Evolutionary conservation across 2,329 filamentous ascomycete genomes (phyloP), one percentile per base, ranked within the genome.

Genomic region (Aspergillus ochraceoroseus): DNA sequence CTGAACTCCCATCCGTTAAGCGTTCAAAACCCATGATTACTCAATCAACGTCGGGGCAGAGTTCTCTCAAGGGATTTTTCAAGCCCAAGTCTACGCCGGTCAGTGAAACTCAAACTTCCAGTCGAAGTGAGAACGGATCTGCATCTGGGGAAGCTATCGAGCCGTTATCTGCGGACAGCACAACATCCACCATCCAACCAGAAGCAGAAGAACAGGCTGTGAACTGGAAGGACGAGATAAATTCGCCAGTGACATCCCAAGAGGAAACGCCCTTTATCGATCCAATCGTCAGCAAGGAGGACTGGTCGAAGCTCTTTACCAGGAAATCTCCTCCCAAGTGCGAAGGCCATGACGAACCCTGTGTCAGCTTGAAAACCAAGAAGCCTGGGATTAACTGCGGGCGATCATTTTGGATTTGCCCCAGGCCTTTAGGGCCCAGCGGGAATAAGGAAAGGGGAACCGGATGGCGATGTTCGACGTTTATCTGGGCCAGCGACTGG

Each of bases 401-500:
- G 0, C 67, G 80, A 17, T 73, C 74, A 6, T 84, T 83, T 57
- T 84, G 77, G 77, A 80, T 82, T 56, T 84, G 80, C 56, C 62
- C 76, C 60, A 66, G 90, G 73, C 92, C 92, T 3, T 67, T 96
- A 2, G 90, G 88, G 0, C 88, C 88, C 1, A 85, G 82, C 15
- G 92, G 88, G 0, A 78, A 83, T 52, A 92, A 92, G 61, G 89
- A 94, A 64, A 83, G 73, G 44, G 83, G 82, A 2, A 88, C 87
- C 0, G 75, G 92, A 58, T 95, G 89, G 87, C 79, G 87, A 29
- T 96, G 90, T 63, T 72, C 76, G 2, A 95, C 87, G 0, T 95
- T 95, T 54, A 87, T 81, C 30, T 82, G 79, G 79, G 73, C 70
- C 30, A 80, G 73, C 53, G 78, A 82, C 57, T 81, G 75, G 78